Base-by-base conservation (phyloP, 73 alveolate genomes). In the Uronychia setigera region DNA sequence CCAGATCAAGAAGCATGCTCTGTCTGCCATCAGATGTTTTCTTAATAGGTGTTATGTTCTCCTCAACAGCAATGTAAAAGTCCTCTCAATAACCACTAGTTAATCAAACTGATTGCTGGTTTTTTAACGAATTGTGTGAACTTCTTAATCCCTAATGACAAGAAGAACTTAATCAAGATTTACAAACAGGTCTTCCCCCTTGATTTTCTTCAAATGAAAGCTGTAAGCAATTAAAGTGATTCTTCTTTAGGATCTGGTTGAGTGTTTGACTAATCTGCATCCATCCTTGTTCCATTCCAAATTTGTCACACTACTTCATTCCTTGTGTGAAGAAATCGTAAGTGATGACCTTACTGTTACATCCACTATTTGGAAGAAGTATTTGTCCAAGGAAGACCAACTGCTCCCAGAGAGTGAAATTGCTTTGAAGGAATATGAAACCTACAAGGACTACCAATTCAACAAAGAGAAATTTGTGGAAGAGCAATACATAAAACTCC, bases 311-410 rank as follows among this genome's bases (percentile, higher is more conserved):
- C 34, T 88, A 0, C 85, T 88, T 5, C 94, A 88, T 59, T 59
- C 91, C 26, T 74, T 88, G 11, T 81, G 91, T 33, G 94, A 88
- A 28, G 94, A 83, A 35, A 83, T 88, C 9, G 91, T 88, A 27
- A 60, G 83, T 33, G 91, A 88, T 11, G 90, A 83, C 74, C 29
- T 78, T 14, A 25, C 74, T 33, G 33, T 26, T 30, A 33, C 84
- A 30, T 33, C 59, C 35, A 35, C 84, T 25, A 78, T 46, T 11
- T 46, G 67, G 67, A 46, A 46, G 67, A 46, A 46, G 19, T 46
- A 46, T 19, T 19, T 46, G 5, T 5, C 67, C 67, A 46, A 19
- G 67, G 67, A 46, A 46, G 67, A 46, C 67, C 5, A 46, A 11
- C 19, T 46, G 19, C n/a, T 46, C 5, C 67, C 19, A 46, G 67